Conservation (phyloP, 345 rosid species). For the Acer saccharum region DNA sequence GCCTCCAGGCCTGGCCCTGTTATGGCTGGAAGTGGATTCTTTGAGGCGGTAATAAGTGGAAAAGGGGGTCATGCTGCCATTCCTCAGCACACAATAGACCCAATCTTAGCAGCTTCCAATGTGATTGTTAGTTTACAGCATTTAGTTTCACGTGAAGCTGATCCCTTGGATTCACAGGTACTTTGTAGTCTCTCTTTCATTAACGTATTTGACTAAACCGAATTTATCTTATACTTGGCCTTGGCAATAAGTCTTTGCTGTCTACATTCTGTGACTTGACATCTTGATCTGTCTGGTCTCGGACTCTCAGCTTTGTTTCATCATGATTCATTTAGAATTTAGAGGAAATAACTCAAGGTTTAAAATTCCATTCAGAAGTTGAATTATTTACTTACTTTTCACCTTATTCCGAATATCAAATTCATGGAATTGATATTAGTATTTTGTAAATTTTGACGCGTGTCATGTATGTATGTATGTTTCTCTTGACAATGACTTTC, state of each 20-base stretch:
- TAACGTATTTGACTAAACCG: not conserved
- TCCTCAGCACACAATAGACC: constrained; percentile 78
- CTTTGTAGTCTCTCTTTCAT: not conserved
- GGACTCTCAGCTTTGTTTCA: not conserved
- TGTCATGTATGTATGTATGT: not conserved
- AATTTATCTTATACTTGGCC: too few species aligned
- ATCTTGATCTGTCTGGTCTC: not conserved
- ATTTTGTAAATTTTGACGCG: not conserved
- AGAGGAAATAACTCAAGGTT: not conserved
- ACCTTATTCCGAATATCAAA: not conserved
- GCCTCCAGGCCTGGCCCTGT: constrained; percentile 62
- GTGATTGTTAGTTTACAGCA: constrained; percentile 81
- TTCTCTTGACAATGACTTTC: not conserved
- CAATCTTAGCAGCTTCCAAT: constrained; percentile 81
- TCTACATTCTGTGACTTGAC: not conserved
- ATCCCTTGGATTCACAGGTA: constrained; percentile 91
- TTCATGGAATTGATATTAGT: not conserved
- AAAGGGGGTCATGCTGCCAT: constrained; percentile 90
- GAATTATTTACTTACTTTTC: not conserved
- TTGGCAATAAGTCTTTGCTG: too few species aligned
- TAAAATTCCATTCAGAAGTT: not conserved
- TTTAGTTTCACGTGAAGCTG: constrained; percentile 84
- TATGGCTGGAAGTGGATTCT: constrained; percentile 70
- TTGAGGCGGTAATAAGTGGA: constrained; percentile 76
- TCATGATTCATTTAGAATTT: not conserved